Base-by-base conservation (phyloP, 805 yeast species). In the Saccharomycopsis babjevae region DNA sequence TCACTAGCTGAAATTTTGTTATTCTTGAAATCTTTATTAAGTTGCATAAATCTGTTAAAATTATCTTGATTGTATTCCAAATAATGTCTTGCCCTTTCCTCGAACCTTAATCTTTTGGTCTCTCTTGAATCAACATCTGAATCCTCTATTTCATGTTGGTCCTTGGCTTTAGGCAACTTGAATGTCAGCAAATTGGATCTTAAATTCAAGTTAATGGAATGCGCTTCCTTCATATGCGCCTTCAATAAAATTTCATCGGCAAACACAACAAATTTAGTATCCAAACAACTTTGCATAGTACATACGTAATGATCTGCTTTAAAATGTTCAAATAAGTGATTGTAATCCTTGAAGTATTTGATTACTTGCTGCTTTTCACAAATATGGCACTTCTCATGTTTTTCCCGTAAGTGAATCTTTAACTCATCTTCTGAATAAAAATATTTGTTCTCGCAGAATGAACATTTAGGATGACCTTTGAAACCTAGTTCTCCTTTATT, bases 401-500 rank as follows among this genome's bases (percentile, higher is more conserved):
- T 75, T 63, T 88, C 87, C 66, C 96, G 78, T 74, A 92, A 80
- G 72, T 94, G 99, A 38, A 84, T 72, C 65, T 82, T 83, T 67
- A 91, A 77, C 70, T 92, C 98, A 70, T 93, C 97, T 46, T 84
- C 89, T 0, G 96, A 89, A 70, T 94, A 94, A 70, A 89, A 92
- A 61, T 96, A 74, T 66, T 76, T 79, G 1, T 83, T 83, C 3
- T 79, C 73, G 72, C 99, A 94, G 70, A 89, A 88, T 65, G 81
- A 81, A 77, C 99, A 94, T 64, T 78, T 75, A 0, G 98, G 97
- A 70, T 92, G 98, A 0, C 98, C 98, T 11, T 72, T 77, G 71
- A 92, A 92, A 0, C 97, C 97, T 50, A 76, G 79, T 67, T 92
- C 96, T 57, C 97, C 97, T 43, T 75, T 77, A 3, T 77, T 72